Evolutionary conservation across 768 basidiomycete species (phyloP), one percentile per base, ranked within the genome.

Genomic region (Lactarius sanguifluus): DNA sequence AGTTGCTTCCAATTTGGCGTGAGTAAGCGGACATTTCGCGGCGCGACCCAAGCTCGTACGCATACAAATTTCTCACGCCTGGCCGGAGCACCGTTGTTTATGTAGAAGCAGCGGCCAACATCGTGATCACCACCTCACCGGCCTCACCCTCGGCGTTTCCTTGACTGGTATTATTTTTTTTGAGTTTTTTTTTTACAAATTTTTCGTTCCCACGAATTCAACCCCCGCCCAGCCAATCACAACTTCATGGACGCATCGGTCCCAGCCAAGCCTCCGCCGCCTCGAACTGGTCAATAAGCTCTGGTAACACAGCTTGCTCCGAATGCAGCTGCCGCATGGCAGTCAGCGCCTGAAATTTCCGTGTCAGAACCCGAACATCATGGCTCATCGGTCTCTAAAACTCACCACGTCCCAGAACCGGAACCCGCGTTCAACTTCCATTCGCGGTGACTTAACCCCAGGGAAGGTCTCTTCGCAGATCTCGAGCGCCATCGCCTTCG

Each of bases 401-500:
- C 94, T 79, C 75, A 97, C 96, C 77, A 96, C 84, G 76, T 98
- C 94, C 96, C 96, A 99, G 82, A 98, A 99, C 73, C 96, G 83
- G 82, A 99, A 98, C 7, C 96, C 96, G 59, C 96, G 81, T 77
- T 97, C 94, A 65, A 99, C 91, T 82, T 98, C 96, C 67, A 80
- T 80, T 78, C 89, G 87, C 4, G 96, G 93, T 64, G 73, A 77
- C 81, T 95, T 96, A 71, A 99, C 92, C 25, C 92, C 94, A 23
- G 89, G 85, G 83, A 98, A 98, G 64, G 92, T 94, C 74, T 95
- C 91, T 73, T 98, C 95, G 75, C 96, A 91, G 71, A 96, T 88
- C 69, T 90, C 91, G 52, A 98, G 83, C 57, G 95, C 95, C 81
- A 92, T 84, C 61, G 85, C 79, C 76, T 97, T 98, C 57, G 89